Evolutionary conservation across 257 asterid species (phyloP).

Genomic region (Avicennia marina): DNA sequence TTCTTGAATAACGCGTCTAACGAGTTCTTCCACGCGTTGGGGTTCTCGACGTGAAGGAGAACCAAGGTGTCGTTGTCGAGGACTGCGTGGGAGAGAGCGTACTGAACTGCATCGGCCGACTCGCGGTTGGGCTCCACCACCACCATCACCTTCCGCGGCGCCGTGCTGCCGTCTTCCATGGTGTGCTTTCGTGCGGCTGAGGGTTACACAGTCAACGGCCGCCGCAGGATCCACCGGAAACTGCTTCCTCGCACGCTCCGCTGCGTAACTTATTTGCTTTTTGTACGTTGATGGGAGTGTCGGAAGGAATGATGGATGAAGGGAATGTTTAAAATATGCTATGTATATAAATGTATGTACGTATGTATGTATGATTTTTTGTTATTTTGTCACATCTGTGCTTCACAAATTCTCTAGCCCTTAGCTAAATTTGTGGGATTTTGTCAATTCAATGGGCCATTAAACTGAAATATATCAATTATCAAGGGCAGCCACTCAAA

Average conservation of each 20-base stretch:
- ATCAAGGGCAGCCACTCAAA: conserved; percentile 26
- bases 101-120: conserved; percentile 61
- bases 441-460: conserved; percentile 5
- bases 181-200: too few species aligned
- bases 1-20: conserved; percentile 41
- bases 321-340: not conserved
- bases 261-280: not conserved
- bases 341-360: too few species aligned
- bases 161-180: too few species aligned
- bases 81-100: conserved; percentile 61
- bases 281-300: not conserved
- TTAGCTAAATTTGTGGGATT: conserved; percentile 25
- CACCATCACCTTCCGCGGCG: conserved; percentile 73
- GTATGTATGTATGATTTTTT: too few species aligned
- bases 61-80: conserved; percentile 49
- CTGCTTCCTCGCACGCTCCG: conserved; percentile 7
- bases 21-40: conserved; percentile 47
- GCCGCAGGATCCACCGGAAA: conserved; percentile 16
- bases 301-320: not conserved
- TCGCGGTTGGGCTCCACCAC: conserved; percentile 69
- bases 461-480: conserved; percentile 5
- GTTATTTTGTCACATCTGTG: conserved; percentile 4
- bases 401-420: not conserved
- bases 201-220: too few species aligned
- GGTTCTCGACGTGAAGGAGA: conserved; percentile 49